These are phyloP conservation scores for Heteromeles arbutifolia DNA, from an alignment of 306 rosid genomes.

Conservation along the genomic window DNA sequence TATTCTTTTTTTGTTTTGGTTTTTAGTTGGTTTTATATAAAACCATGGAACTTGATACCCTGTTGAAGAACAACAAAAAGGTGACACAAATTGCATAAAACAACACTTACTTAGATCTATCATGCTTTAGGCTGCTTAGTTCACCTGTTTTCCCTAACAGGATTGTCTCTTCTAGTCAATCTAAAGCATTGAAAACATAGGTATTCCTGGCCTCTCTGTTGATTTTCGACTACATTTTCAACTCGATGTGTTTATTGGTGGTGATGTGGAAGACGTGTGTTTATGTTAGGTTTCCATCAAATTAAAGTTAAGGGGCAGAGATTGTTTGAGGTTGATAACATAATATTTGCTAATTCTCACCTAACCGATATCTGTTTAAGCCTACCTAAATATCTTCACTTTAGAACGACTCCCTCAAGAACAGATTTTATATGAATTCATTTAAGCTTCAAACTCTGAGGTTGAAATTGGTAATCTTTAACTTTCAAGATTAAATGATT, in stretches of 20 bases:
- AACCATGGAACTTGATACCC: background rate
- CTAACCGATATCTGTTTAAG: conserved; percentile 12
- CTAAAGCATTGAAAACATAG: background rate
- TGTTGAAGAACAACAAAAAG: background rate
- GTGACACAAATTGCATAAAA: background rate
- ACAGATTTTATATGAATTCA: too few species aligned
- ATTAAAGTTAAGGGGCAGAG: background rate
- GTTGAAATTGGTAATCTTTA: background rate
- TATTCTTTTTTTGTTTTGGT: background rate
- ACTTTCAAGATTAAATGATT: background rate
- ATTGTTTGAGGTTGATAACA: conserved; percentile 7
- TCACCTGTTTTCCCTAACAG: background rate
- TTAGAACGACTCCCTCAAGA: background rate
- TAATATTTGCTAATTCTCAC: conserved; percentile 3
- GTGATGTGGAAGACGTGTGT: background rate
- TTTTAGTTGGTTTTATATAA: background rate
- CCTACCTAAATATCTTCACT: background rate
- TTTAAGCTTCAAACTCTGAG: background rate
- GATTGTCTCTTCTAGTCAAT: background rate
- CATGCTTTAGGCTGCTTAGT: background rate
- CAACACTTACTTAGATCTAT: background rate
- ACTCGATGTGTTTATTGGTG: background rate
- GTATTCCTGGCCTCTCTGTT: background rate
- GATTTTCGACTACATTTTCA: background rate
- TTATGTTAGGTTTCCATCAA: conserved; percentile 3